Evolutionary conservation across 371 early-diverging fungal genomes (phyloP), one percentile per base, ranked within the genome.

Genomic region (Mortierella sp.): DNA sequence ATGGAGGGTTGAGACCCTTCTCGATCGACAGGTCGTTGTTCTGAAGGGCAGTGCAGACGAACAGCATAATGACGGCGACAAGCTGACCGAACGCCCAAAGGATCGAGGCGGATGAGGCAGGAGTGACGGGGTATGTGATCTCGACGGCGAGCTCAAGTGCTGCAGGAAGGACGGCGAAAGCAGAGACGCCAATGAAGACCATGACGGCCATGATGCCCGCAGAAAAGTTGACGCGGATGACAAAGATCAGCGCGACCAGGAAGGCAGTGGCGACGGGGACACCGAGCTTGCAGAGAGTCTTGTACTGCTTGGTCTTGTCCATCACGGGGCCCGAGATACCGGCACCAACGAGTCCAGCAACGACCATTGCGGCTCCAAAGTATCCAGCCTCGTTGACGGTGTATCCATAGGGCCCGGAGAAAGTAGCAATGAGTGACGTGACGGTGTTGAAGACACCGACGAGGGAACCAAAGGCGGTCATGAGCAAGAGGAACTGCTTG

Each of bases 391-490:
- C 89, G 54, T 85, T 89, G 68, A 93, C 87, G 0, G 89, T 76
- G 78, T 94, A 95, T 18, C 94, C 94, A 78, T 91, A 94, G 16
- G 95, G 95, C 14, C 84, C 82, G 14, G 93, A 83, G 60, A 92
- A 92, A 75, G 93, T 90, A 41, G 90, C 89, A 74, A 94, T 89
- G 10, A 94, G 81, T 18, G 92, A 93, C 24, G 91, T 89, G 87
- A 92, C 91, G 46, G 93, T 90, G 75, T 92, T 92, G 79, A 93
- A 94, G 70, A 93, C 83, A 4, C 94, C 95, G 65, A 93, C 89
- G 73, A 92, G 89, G 38, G 91, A 78, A 8, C 92, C 91, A 79
- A 93, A 92, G 68, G 91, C 72, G 43, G 89, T 76, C 74, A 89
- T 88, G 29, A 95, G 80, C 51, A 93, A 84, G 71, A 91, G 80